phyloP scores from a whole-genome alignment of 169 alveolate genomes.

The Eimeria tenella region DNA sequence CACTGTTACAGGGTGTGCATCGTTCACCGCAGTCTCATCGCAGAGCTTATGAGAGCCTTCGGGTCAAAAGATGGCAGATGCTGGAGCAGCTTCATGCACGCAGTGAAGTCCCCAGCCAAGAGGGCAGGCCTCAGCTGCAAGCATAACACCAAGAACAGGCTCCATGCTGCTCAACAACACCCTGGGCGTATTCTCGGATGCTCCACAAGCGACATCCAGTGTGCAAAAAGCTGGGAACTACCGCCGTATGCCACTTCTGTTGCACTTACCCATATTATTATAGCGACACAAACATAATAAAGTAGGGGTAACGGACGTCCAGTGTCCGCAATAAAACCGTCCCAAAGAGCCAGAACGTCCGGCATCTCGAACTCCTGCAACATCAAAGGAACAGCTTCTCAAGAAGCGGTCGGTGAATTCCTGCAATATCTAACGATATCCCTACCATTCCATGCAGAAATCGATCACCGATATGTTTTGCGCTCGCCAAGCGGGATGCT shows the following conservation, averaged over 20 bases:
- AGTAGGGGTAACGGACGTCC: constrained; percentile 74
- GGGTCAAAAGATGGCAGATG: constrained; percentile 80
- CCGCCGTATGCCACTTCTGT: neutral
- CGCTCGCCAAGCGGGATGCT: too few species aligned
- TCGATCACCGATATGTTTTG: too few species aligned
- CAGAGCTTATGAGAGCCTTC: constrained; percentile 72
- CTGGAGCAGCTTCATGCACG: constrained; percentile 80
- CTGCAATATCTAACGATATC: too few species aligned
- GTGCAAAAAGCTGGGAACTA: neutral
- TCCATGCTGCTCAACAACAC: neutral
- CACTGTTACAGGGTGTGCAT: neutral
- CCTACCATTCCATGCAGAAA: too few species aligned
- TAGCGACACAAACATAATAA: constrained; percentile 79
- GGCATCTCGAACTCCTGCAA: constrained; percentile 81
- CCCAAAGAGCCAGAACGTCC: constrained; percentile 80
- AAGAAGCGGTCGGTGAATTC: too few species aligned
- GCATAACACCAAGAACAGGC: neutral
- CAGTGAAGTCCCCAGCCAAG: constrained; percentile 79
- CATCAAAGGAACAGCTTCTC: neutral
- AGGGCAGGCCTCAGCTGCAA: constrained; percentile 78
- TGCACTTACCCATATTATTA: constrained; percentile 71
- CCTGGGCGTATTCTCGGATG: too few species aligned
- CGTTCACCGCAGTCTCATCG: constrained; percentile 62
- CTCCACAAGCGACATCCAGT: neutral
- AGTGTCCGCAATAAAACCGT: constrained; percentile 76